Evolutionary conservation across 2,329 filamentous ascomycete genomes (phyloP), one percentile per base, ranked within the genome.

Genomic region (Boeremia lycopersici): DNA sequence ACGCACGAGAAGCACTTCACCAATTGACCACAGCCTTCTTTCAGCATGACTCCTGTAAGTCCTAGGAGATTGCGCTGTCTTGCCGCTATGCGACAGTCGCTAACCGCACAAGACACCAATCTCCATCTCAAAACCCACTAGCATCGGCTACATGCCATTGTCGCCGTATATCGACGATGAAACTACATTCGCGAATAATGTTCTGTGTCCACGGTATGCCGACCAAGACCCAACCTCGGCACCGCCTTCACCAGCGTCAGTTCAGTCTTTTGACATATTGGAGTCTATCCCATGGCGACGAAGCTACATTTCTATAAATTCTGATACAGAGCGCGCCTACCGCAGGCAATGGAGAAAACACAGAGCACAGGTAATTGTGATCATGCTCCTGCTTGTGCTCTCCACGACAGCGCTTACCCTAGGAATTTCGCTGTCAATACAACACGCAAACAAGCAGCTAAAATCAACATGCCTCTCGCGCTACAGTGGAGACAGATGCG

Each of bases 241-340:
- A n/a, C 72, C 71, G 11, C 68, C 69, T n/a, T 73, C 71, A 9
- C 71, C 70, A 25, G 65, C 70, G 9, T 72, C 69, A 1, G 63
- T 73, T 15, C 68, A 74, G 48, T 70, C 70, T 13, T 71, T 74
- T 49, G 71, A 74, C 45, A 62, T 72, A 34, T 56, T 72, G 17
- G 71, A 73, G 28, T 65, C 59, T 19, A 64, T 70, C 36, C 67
- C 70, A 40, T 74, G 72, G 71, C 64, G 69, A 15, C 57, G 60
- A 39, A 67, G 66, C 34, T 67, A 71, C 56, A 67, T 56, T 28
- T 23, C 48, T 7, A 17, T 51, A 13, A 43, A 42, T 6, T 19
- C 41, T 28, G 36, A 46, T 19, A 26, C 36, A 25, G 30, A 42
- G n/a, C 25, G 25, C 36, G 25, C 38, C 28, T 49, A 46, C 26